phyloP scores from a whole-genome alignment of 169 alveolate genomes.

The Plasmodium gaboni region DNA sequence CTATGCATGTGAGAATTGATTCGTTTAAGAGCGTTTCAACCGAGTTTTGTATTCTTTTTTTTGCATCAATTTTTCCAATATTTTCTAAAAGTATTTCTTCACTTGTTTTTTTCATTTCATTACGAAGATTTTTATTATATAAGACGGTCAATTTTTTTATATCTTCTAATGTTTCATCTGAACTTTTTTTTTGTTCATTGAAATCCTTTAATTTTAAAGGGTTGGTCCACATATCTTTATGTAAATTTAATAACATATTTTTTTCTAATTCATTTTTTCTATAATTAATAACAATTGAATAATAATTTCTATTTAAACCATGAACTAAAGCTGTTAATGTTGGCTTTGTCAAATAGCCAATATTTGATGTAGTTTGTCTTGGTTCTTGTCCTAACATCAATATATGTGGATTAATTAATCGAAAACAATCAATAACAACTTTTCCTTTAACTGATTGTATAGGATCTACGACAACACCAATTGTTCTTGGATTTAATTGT shows the following conservation, averaged over 20 bases:
- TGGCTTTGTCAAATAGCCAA: constrained; percentile 95
- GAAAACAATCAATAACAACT: constrained; percentile 99
- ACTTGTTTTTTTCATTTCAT: constrained; percentile 95
- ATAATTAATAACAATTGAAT: constrained; percentile 97
- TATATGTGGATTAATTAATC: constrained; percentile 97
- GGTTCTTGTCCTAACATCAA: constrained; percentile 97
- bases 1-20: constrained; percentile 80
- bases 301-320: constrained; percentile 97
- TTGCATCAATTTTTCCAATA: constrained; percentile 95
- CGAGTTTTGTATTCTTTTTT: constrained; percentile 88
- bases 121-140: constrained; percentile 95
- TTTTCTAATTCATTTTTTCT: constrained; percentile 97
- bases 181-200: constrained; percentile 29
- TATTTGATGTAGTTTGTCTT: constrained; percentile 99
- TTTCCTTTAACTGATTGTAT: constrained; percentile 98
- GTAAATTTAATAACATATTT: constrained; percentile 96
- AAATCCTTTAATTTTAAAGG: constrained; percentile 92
- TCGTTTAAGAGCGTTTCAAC: constrained; percentile 84
- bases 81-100: constrained; percentile 92
- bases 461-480: constrained; percentile 99
- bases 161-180: constrained; percentile 25
- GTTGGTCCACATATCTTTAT: constrained; percentile 96
- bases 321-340: constrained; percentile 95
- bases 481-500: constrained; percentile 97
- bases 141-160: constrained; percentile 64